phyloP scores from a whole-genome alignment of 805 yeast genomes.

The Sugiyamaella valdiviana region DNA sequence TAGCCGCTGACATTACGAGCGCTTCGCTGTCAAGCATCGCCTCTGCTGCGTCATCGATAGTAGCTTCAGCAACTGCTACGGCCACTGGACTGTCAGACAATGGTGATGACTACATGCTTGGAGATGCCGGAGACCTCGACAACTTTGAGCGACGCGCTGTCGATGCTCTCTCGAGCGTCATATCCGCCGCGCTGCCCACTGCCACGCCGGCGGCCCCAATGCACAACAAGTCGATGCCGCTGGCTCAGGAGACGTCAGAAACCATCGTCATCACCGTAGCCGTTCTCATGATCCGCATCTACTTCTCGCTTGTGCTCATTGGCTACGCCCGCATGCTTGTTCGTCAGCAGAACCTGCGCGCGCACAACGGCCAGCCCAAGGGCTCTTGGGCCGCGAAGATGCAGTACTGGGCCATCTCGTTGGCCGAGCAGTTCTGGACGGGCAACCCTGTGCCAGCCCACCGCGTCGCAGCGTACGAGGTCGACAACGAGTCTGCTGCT shows the following conservation, averaged over 20 bases:
- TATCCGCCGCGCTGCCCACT: conserved; percentile 5
- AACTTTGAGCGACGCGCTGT: background rate
- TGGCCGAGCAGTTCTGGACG: conserved; percentile 31
- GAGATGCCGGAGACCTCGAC: background rate
- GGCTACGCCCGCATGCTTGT: conserved; percentile 52
- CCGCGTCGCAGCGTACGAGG: background rate
- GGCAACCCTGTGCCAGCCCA: conserved; percentile 16
- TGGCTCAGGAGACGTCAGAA: conserved; percentile 34
- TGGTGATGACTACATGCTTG: background rate
- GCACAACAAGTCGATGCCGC: conserved; percentile 21
- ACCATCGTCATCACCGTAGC: conserved; percentile 46
- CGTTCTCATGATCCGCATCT: conserved; percentile 43
- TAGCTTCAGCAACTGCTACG: conserved; percentile 2
- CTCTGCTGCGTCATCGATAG: background rate
- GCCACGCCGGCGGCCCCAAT: conserved; percentile 3
- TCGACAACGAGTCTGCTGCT: background rate
- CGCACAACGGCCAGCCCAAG: conserved; percentile 31
- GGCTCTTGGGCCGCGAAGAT: conserved; percentile 28
- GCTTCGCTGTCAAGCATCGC: background rate
- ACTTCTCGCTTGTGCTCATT: conserved; percentile 48
- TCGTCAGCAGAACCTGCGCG: conserved; percentile 35
- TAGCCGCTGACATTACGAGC: background rate
- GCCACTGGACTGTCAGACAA: conserved; percentile 1
- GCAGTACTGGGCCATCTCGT: conserved; percentile 25
- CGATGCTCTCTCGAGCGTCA: background rate